These are phyloP conservation scores for Pyrenophora tritici-repentis DNA, from an alignment of 2,329 filamentous ascomycete species.

Conservation along the genomic window DNA sequence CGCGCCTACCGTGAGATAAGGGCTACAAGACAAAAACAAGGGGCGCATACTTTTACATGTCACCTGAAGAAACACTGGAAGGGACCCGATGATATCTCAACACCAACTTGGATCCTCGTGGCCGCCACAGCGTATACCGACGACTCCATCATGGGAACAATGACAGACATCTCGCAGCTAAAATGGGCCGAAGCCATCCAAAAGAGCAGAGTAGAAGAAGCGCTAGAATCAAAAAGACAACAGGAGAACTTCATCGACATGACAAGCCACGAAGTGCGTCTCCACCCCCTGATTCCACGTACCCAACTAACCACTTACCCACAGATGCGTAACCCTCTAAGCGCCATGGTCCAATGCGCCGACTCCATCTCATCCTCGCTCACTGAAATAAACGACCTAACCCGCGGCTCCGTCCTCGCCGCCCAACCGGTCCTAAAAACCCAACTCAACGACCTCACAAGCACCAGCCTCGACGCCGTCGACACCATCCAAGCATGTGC, in stretches of 20 bases:
- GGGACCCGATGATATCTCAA: conserved; percentile 17
- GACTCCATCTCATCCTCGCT: conserved; percentile 22
- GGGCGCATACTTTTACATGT: conserved; percentile 13
- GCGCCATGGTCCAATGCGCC: conserved; percentile 35
- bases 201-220: conserved; percentile 15
- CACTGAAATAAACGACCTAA: conserved; percentile 6
- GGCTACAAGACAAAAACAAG: neutral
- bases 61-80: conserved; percentile 23
- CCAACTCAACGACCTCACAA: conserved; percentile 9
- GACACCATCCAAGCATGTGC: conserved; percentile 36
- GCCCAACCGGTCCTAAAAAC: neutral
- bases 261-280: conserved; percentile 23
- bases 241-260: conserved; percentile 35
- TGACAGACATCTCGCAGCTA: conserved; percentile 42
- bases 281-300: no score
- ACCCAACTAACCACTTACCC: neutral
- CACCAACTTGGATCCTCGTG: conserved; percentile 20
- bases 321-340: conserved; percentile 36
- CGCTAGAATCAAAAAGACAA: conserved; percentile 25
- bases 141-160: conserved; percentile 30
- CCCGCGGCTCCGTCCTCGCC: neutral
- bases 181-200: conserved; percentile 35
- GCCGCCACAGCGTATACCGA: conserved; percentile 20
- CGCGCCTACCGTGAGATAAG: conserved; percentile 8
- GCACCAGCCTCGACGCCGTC: conserved; percentile 20